Percentiles rank a stretch among this genome's conserved stretches.
Evolutionary conservation across 1,284 basidiomycete genomes (phyloP).

Genomic region (Vanrija sp.): DNA sequence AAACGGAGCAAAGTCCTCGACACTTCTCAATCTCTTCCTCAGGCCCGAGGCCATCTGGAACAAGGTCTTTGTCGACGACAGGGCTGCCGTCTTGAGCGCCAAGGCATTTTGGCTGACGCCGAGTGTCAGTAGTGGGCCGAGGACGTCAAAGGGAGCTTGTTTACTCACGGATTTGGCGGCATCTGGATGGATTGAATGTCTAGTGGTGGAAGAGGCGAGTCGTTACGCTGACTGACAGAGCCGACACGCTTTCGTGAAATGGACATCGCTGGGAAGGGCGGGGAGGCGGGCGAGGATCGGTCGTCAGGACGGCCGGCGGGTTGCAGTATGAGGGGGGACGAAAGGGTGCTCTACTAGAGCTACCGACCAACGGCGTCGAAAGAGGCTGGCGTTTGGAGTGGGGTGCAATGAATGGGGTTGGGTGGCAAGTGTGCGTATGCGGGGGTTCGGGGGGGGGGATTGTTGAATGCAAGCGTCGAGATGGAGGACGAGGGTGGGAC

Average conservation of each 20-base stretch:
- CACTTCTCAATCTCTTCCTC: slow-evolving; percentile 37
- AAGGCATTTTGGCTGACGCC: slow-evolving; percentile 43
- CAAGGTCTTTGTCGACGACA: slow-evolving; percentile 44
- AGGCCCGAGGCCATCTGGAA: slow-evolving; percentile 46
- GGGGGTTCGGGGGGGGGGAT: background rate
- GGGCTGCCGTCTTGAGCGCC: slow-evolving; percentile 47
- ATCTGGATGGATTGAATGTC: slow-evolving; percentile 47
- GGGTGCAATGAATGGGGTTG: background rate
- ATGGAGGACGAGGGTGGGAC: background rate
- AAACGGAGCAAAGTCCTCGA: slow-evolving; percentile 45
- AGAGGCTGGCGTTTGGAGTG: background rate
- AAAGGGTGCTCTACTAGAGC: too few species aligned
- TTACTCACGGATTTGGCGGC: slow-evolving; percentile 46
- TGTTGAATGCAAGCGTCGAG: background rate
- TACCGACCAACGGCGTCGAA: background rate
- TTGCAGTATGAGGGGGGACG: too few species aligned
- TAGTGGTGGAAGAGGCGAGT: slow-evolving; percentile 34
- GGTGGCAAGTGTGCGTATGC: background rate
- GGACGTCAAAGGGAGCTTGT: background rate
- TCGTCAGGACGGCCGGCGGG: too few species aligned
- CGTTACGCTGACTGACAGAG: slow-evolving; percentile 44
- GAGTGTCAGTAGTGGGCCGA: slow-evolving; percentile 3
- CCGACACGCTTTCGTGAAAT: slow-evolving; percentile 43
- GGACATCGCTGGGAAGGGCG: slow-evolving; percentile 20
- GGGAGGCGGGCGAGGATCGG: background rate